Percentiles rank a stretch among this genome's conserved stretches.
Evolutionary conservation across 768 basidiomycete species (phyloP).

Genomic region (Leccinellum rugosiceps): DNA sequence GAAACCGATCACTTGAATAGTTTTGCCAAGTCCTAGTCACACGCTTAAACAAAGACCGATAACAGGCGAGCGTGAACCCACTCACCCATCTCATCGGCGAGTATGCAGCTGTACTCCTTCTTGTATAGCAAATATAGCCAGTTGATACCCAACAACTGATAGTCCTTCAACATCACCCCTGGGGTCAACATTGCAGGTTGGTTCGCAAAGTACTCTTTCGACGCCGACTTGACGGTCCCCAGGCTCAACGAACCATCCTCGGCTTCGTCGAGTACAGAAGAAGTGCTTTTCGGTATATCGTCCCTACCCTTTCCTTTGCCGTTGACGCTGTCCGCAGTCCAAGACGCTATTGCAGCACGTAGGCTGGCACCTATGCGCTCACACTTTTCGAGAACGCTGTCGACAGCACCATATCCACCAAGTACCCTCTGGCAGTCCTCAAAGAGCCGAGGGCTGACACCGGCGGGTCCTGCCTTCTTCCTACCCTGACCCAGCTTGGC

Average conservation of each 20-base stretch:
- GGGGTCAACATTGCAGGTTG: slow-evolving; percentile 71
- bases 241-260: slow-evolving; percentile 68
- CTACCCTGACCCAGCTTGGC: slow-evolving; percentile 78
- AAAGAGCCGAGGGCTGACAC: slow-evolving; percentile 86
- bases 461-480: slow-evolving; percentile 78
- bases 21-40: slow-evolving; percentile 87
- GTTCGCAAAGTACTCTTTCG: slow-evolving; percentile 63
- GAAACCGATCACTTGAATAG: slow-evolving; percentile 97
- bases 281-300: slow-evolving; percentile 21
- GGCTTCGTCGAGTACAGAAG: slow-evolving; percentile 31
- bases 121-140: slow-evolving; percentile 90
- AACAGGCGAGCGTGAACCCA: slow-evolving; percentile 8
- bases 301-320: slow-evolving; percentile 40
- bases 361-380: slow-evolving; percentile 81
- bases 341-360: slow-evolving; percentile 70
- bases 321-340: slow-evolving; percentile 45
- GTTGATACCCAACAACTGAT: slow-evolving; percentile 96
- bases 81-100: slow-evolving; percentile 99
- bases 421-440: slow-evolving; percentile 88
- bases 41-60: neutral
- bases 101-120: slow-evolving; percentile 83
- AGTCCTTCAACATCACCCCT: slow-evolving; percentile 84
- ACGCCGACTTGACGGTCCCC: slow-evolving; percentile 40
- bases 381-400: slow-evolving; percentile 84
- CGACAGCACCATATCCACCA: slow-evolving; percentile 82